Percentiles rank a stretch among this genome's conserved stretches.
These are phyloP conservation scores for Sarcocystis neurona DNA, from an alignment of 169 alveolate genomes.

Conservation along the genomic window DNA sequence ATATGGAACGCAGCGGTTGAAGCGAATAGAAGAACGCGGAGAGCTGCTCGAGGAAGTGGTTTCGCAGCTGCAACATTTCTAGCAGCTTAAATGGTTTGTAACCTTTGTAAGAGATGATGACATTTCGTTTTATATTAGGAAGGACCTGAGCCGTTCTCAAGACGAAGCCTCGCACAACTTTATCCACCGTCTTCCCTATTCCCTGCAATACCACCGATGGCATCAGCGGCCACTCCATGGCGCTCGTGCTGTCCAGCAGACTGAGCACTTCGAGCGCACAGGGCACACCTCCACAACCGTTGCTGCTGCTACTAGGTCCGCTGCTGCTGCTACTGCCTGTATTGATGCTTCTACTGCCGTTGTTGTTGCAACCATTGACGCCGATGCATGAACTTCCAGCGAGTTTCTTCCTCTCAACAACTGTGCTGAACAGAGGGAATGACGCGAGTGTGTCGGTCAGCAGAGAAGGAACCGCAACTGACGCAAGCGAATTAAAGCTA, in stretches of 20 bases:
- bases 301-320: too few species aligned
- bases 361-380: too few species aligned
- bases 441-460: too few species aligned
- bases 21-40: constrained; percentile 56
- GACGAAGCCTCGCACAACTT: constrained; percentile 50
- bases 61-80: constrained; percentile 62
- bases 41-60: constrained; percentile 56
- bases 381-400: too few species aligned
- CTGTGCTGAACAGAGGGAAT: too few species aligned
- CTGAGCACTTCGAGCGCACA: constrained; percentile 23
- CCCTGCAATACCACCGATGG: constrained; percentile 30
- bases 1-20: constrained; percentile 65
- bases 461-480: too few species aligned
- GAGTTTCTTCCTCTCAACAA: too few species aligned
- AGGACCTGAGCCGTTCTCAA: constrained; percentile 55
- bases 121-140: constrained; percentile 60
- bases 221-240: constrained; percentile 23
- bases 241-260: neutral
- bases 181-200: constrained; percentile 57
- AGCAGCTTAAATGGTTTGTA: constrained; percentile 65
- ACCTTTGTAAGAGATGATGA: constrained; percentile 63
- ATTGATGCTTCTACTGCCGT: too few species aligned
- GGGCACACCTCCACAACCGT: too few species aligned
- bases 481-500: too few species aligned
- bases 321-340: too few species aligned